phyloP scores from a whole-genome alignment of 2,329 filamentous ascomycete genomes.

The Truncatella angustata region DNA sequence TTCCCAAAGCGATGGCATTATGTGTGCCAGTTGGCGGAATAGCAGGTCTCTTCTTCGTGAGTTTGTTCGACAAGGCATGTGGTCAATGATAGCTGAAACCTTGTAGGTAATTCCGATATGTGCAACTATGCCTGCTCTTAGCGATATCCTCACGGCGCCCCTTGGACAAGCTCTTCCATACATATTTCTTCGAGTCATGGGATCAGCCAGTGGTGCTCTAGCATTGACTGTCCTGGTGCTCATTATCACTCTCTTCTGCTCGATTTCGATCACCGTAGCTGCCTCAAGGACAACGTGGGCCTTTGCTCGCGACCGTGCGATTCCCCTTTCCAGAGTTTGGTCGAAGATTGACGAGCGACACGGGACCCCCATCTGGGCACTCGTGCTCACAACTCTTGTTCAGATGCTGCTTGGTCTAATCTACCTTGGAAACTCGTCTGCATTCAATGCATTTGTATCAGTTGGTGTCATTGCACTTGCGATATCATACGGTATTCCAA shows the following conservation, averaged over 20 bases:
- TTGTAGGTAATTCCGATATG: slow-evolving; percentile 49
- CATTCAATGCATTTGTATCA: slow-evolving; percentile 53
- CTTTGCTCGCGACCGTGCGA: slow-evolving; percentile 58
- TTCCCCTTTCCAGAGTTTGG: slow-evolving; percentile 50
- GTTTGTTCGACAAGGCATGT: too few relatives aligned
- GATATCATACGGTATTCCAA: slow-evolving; percentile 55
- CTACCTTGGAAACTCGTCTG: slow-evolving; percentile 56
- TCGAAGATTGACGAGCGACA: slow-evolving; percentile 49
- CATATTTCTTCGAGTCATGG: slow-evolving; percentile 51
- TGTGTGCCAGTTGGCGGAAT: slow-evolving; percentile 52
- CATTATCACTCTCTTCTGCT: slow-evolving; percentile 56
- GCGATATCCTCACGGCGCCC: slow-evolving; percentile 43
- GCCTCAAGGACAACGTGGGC: slow-evolving; percentile 66
- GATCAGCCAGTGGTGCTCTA: slow-evolving; percentile 48
- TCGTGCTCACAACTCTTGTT: slow-evolving; percentile 52
- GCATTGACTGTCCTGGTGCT: slow-evolving; percentile 51
- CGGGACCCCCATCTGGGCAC: slow-evolving; percentile 54
- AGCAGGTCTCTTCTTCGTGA: slow-evolving; percentile 51
- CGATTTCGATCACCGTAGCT: slow-evolving; percentile 65
- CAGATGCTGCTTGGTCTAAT: slow-evolving; percentile 55
- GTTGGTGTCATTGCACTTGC: slow-evolving; percentile 57
- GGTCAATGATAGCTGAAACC: background rate
- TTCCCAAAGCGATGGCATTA: slow-evolving; percentile 51
- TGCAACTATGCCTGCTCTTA: slow-evolving; percentile 37
- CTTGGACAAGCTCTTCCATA: slow-evolving; percentile 54